These are phyloP conservation scores for Penicillium lagena DNA, from an alignment of 495 filamentous ascomycete genomes.

Conservation along the genomic window DNA sequence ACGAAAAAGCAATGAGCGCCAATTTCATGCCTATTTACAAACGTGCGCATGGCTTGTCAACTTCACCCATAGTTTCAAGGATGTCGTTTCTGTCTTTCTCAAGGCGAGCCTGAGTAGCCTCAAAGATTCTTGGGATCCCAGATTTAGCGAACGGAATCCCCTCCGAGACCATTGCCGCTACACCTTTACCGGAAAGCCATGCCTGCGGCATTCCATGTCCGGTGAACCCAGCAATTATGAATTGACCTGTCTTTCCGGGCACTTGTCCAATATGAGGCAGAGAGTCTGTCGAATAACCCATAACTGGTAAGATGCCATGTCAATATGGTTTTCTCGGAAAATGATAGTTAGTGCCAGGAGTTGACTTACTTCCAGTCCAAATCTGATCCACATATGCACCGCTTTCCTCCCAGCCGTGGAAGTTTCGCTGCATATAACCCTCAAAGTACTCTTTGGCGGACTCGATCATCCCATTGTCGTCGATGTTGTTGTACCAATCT, in stretches of 20 bases:
- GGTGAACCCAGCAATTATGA: conserved; percentile 41
- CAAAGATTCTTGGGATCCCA: conserved; percentile 31
- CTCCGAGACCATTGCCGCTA: conserved; percentile 36
- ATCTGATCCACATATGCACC: conserved; percentile 34
- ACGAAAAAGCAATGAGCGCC: too few relatives aligned
- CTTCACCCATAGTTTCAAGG: too few relatives aligned
- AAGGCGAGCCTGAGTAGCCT: conserved; percentile 27
- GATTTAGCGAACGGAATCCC: conserved; percentile 28
- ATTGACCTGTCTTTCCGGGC: conserved; percentile 33
- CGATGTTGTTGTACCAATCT: conserved; percentile 43
- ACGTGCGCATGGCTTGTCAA: too few relatives aligned
- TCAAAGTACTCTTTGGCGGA: conserved; percentile 37
- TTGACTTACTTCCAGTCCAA: conserved; percentile 47
- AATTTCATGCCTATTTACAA: too few relatives aligned
- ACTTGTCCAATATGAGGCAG: conserved; percentile 40
- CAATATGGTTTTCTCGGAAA: too few relatives aligned
- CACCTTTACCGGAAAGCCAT: conserved; percentile 35
- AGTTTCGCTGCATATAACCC: conserved; percentile 40
- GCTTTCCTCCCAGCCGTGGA: conserved; percentile 44
- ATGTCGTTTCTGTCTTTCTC: too few relatives aligned
- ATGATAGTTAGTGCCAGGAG: conserved; percentile 6
- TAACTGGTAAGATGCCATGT: conserved; percentile 25
- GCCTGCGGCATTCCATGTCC: conserved; percentile 48
- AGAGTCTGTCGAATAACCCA: conserved; percentile 34
- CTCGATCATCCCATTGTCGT: conserved; percentile 41